These are phyloP conservation scores for Yamadazyma blattariae DNA, from an alignment of 1,139 yeast species.

Conservation along the genomic window DNA sequence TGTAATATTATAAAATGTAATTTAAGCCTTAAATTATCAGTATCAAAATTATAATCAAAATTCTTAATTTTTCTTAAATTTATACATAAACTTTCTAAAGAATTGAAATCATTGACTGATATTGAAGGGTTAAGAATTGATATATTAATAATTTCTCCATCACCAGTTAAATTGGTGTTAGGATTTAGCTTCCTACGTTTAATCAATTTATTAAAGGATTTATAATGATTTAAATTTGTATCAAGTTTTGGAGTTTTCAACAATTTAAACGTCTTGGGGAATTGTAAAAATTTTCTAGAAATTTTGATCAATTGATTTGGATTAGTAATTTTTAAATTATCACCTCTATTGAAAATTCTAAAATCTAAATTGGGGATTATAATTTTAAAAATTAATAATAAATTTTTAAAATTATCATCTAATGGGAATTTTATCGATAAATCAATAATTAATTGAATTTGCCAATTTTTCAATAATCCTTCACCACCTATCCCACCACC, in stretches of 20 bases:
- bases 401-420: constrained; percentile 27
- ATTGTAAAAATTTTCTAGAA: too few species aligned
- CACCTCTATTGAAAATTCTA: constrained; percentile 6
- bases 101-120: constrained; percentile 18
- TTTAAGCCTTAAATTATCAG: too few species aligned
- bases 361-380: constrained; percentile 23
- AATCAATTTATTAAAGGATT: constrained; percentile 12
- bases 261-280: too few species aligned
- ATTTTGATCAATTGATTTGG: too few species aligned
- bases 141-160: constrained; percentile 9
- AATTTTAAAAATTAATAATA: constrained; percentile 23
- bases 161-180: background rate
- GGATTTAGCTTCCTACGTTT: constrained; percentile 10
- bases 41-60: constrained; percentile 10
- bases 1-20: too few species aligned
- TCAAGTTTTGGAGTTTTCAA: too few species aligned
- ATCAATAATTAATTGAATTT: constrained; percentile 31
- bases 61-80: constrained; percentile 16
- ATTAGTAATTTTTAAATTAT: too few species aligned
- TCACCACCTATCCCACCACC: constrained; percentile 5
- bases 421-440: constrained; percentile 31
- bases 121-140: constrained; percentile 13
- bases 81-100: constrained; percentile 16
- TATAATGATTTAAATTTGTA: constrained; percentile 15
- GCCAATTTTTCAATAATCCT: constrained; percentile 30